phyloP scores from a whole-genome alignment of 108 stramenopile genomes.

The Cyclotella sp. region DNA sequence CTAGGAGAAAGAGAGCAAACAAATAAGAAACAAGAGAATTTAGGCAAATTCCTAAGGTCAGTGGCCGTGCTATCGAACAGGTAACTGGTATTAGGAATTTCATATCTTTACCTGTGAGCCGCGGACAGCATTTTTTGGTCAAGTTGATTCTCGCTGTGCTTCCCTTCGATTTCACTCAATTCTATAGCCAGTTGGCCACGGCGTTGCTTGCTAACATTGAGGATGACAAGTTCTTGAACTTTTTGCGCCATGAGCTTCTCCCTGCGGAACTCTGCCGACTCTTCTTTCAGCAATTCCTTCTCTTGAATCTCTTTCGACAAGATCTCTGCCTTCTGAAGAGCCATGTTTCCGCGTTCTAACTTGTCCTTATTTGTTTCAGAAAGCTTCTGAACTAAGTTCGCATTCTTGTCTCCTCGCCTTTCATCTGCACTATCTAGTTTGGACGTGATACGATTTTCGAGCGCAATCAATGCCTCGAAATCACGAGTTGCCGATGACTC shows the following conservation, averaged over 20 bases:
- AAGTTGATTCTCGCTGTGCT: conserved; percentile 11
- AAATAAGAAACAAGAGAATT: background rate
- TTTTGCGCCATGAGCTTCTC: conserved; percentile 2
- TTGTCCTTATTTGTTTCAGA: conserved; percentile 24
- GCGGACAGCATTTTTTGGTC: conserved; percentile 30
- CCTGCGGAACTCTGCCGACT: conserved; percentile 9
- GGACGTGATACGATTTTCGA: conserved; percentile 2
- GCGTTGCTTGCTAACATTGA: conserved; percentile 11
- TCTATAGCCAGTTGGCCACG: conserved; percentile 20
- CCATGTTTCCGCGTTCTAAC: conserved; percentile 14
- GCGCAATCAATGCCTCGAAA: background rate
- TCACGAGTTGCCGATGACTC: background rate
- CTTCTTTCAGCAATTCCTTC: conserved; percentile 1
- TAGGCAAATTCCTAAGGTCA: background rate
- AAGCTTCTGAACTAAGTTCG: conserved; percentile 22
- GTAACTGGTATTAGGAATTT: too few species aligned
- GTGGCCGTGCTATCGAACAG: too few species aligned
- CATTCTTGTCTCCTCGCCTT: conserved; percentile 6
- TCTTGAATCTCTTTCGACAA: conserved; percentile 1
- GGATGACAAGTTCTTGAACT: background rate
- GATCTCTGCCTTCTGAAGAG: background rate
- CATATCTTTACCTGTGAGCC: conserved; percentile 3
- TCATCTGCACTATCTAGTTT: conserved; percentile 10
- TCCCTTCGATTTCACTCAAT: conserved; percentile 6
- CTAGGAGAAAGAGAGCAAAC: background rate